These are phyloP conservation scores for Aspergillus tubingensis DNA, from an alignment of 2,329 filamentous ascomycete species.

Conservation along the genomic window DNA sequence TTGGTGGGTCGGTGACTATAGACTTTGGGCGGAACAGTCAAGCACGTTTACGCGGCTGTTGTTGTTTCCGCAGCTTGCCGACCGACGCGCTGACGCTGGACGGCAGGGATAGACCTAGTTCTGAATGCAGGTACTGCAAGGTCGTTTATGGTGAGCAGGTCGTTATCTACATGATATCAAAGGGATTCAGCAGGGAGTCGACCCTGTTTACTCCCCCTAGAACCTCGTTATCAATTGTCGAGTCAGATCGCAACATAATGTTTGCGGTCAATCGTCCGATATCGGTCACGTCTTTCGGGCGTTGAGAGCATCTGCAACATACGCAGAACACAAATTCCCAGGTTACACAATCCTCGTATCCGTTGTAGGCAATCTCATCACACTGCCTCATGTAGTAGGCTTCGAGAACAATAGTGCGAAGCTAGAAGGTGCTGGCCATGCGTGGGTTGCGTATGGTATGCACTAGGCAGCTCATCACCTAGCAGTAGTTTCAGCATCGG, in stretches of 20 bases:
- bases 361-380: neutral
- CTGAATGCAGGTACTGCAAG: neutral
- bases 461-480: neutral
- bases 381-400: neutral
- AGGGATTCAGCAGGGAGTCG: too few relatives aligned
- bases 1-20: neutral
- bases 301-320: neutral
- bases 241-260: neutral
- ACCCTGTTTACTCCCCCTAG: too few relatives aligned
- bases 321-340: neutral
- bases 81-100: neutral
- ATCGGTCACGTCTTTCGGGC: neutral
- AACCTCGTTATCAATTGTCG: too few relatives aligned
- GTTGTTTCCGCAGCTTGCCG: neutral
- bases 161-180: too few relatives aligned
- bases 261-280: neutral
- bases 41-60: neutral
- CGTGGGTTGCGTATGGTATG: neutral
- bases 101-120: neutral
- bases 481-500: too few relatives aligned
- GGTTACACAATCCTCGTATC: constrained; percentile 3
- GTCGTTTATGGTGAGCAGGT: neutral
- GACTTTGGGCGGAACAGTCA: neutral
- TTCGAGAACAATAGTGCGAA: neutral
- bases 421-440: neutral